Percentiles rank a stretch among this genome's conserved stretches.
phyloP scores from a whole-genome alignment of 2,329 filamentous ascomycete species.

The Neonectria coccinea region DNA sequence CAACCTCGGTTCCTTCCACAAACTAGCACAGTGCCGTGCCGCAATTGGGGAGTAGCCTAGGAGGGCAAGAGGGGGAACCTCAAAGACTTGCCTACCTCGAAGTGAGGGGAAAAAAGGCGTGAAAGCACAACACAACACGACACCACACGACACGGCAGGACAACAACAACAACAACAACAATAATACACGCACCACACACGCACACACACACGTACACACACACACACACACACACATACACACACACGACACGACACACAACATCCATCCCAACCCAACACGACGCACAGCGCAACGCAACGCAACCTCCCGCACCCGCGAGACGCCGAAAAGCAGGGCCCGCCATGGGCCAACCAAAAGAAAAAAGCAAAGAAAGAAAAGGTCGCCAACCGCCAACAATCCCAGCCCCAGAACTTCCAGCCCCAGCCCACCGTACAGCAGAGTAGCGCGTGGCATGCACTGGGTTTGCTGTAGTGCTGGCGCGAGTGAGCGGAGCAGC shows the following conservation, averaged over 20 bases:
- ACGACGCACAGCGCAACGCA: conserved; percentile 32
- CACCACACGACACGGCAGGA: conserved; percentile 38
- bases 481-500: conserved; percentile 42
- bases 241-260: conserved; percentile 12
- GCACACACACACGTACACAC: conserved; percentile 24
- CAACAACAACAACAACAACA: conserved; percentile 30
- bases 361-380: conserved; percentile 29
- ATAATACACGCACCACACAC: conserved; percentile 2
- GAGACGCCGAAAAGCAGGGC: conserved; percentile 32
- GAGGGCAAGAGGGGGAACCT: conserved; percentile 31
- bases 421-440: conserved; percentile 25
- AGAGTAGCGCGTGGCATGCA: conserved; percentile 28
- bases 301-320: conserved; percentile 31
- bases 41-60: conserved; percentile 32
- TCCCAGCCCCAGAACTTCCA: conserved; percentile 28
- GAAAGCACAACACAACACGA: conserved; percentile 30
- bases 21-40: conserved; percentile 42
- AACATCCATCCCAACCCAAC: conserved; percentile 20
- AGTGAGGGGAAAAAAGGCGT: conserved; percentile 13
- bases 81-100: conserved; percentile 6
- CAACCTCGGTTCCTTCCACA: conserved; percentile 2
- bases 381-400: conserved; percentile 29
- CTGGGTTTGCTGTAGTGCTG: conserved; percentile 38
- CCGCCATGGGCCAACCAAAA: conserved; percentile 25
- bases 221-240: conserved; percentile 25